Base-by-base conservation (phyloP, 371 early-diverging fungal genomes). In the Zancudomyces culisetae region DNA sequence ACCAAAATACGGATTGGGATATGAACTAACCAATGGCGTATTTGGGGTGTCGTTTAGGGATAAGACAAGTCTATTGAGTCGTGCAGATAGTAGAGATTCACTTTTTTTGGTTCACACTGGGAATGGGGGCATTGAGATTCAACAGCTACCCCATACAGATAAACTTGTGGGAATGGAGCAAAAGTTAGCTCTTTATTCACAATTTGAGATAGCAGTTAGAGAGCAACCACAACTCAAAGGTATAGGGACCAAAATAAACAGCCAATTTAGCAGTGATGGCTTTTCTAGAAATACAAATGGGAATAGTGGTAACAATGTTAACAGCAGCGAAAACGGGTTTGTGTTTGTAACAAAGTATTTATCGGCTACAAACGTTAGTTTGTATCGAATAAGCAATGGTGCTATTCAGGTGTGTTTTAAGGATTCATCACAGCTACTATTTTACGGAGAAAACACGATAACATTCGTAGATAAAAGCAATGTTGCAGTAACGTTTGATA, bases 11-110 rank as follows among this genome's bases (percentile, higher is more conserved):
- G 53, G 53, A 8, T 22, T 46, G 10, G 53, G 53, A 4, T 52
- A 52, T 21, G 45, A 45, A 30, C 53, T 52, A 4, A 45, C 39
- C 27, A 52, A 52, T 52, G 47, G 47, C 4, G 41, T 42, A 2
- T 52, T 45, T 30, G 53, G 53, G 18, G 45, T 52, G 12, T 52
- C 45, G 4, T 52, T 52, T 52, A 39, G 53, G 41, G 53, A 52
- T 42, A 26, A 30, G 28, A 42, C 53, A 13, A 52, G 45, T 26
- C 19, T 52, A n/a, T 30, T 46, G 23, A 27, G 35, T 20, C 12
- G 19, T 19, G 23, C 27, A 43, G 53, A 42, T 3, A 52, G 6
- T 6, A 4, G 39, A 19, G 15, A 10, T 22, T 28, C 42, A 2
- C 41, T 46, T 10, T 22, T 45, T 3, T 35, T 6, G 6, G 23